Evolutionary conservation across 1,139 yeast genomes (phyloP).

Genomic region (Candida gigantensis): DNA sequence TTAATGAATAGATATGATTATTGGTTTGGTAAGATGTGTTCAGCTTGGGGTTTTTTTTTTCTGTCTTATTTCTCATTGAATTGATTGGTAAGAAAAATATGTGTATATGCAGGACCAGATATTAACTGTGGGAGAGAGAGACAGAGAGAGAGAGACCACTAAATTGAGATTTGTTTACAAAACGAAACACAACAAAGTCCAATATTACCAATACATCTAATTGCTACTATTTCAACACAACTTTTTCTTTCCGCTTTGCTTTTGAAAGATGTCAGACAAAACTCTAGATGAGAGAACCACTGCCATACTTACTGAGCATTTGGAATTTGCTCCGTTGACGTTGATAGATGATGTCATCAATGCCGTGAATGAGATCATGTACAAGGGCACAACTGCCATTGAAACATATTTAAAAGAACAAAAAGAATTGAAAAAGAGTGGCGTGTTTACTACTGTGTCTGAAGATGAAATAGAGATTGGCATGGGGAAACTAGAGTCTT

Average conservation of each 20-base stretch:
- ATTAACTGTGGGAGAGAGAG: too few relatives aligned
- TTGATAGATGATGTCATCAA: constrained; percentile 87
- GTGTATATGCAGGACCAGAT: neutral
- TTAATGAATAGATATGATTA: neutral
- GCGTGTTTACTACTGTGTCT: constrained; percentile 18
- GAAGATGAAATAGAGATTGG: constrained; percentile 68
- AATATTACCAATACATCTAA: neutral
- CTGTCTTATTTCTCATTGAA: neutral
- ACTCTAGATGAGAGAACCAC: constrained; percentile 12
- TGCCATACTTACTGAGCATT: constrained; percentile 67
- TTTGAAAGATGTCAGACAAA: constrained; percentile 4
- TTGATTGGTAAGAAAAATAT: neutral
- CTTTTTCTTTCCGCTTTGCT: neutral
- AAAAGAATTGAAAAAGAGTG: constrained; percentile 23
- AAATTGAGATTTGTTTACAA: too few relatives aligned
- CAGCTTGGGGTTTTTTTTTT: constrained; percentile 1
- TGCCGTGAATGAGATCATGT: constrained; percentile 82
- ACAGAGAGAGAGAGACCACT: too few relatives aligned
- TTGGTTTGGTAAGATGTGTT: neutral
- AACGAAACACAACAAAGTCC: too few relatives aligned
- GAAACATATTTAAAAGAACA: constrained; percentile 58
- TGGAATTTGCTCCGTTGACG: constrained; percentile 86
- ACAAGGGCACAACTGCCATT: constrained; percentile 79
- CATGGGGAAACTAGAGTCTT: constrained; percentile 76
- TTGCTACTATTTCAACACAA: neutral